Base-by-base conservation (phyloP, 2,329 filamentous ascomycete species). In the Penicillium sp. region DNA sequence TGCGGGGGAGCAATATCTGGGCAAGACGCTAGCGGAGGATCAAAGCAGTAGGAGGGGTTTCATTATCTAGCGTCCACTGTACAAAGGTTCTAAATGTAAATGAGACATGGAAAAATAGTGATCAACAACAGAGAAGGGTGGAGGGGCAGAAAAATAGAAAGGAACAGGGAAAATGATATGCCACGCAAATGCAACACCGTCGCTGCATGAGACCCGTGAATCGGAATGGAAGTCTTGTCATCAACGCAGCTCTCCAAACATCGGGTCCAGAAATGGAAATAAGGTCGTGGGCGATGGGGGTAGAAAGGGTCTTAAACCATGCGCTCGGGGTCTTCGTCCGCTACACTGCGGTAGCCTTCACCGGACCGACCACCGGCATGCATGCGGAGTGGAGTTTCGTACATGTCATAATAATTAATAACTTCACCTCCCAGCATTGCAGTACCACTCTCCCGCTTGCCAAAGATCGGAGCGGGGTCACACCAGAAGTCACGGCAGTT, bases 401-500 rank as follows among this genome's bases (percentile, higher is more conserved):
- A 99, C 81, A 97, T 85, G 54, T 83, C 84, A 20, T 89, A 89
- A 73, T 97, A 99, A 75, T 97, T 91, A 45, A 99, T 85, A 37
- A 82, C 78, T 66, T 89, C 82, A 2, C 94, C 93, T 14, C 86
- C 90, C 7, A 99, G 76, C 71, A 92, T 77, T 0, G 89, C 92
- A 42, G 82, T 81, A 12, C 92, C 92, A 49, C 84, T 88, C 66
- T 90, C 85, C 55, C 88, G 83, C 65, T 82, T 85, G 11, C 88
- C 86, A 70, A 96, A 93, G 18, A 96, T 73, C 0, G 93, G 89
- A 2, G 89, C 87, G 1, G 90, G 86, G 70, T 97, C 94, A 67
- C 89, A 93, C 91, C 92, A 97, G 72, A 99, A 99, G 74, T 99
- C 95, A 62, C 85, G 88, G 75, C 94, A 99, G 70, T 99, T 99